Conservation (phyloP, 1,284 basidiomycete species). For the Bjerkandera adusta region DNA sequence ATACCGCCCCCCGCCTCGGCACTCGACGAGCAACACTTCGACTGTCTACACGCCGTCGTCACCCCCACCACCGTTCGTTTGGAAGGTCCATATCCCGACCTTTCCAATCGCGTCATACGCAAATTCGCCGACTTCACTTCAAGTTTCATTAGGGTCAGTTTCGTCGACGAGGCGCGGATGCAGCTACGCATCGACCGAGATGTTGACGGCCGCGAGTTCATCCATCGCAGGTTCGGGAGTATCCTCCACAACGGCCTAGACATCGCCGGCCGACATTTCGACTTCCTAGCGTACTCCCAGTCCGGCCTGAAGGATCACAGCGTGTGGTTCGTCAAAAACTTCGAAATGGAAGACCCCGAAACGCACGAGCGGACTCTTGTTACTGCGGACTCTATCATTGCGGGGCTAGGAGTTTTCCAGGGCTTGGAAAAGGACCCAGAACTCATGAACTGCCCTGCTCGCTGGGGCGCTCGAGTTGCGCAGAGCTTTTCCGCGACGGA, state of each 20-base stretch:
- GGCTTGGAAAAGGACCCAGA: conserved; percentile 21
- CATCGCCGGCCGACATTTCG: conserved; percentile 63
- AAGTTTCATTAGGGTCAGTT: conserved; percentile 74
- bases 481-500: conserved; percentile 81
- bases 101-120: conserved; percentile 63
- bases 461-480: conserved; percentile 74
- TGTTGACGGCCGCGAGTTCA: conserved; percentile 36
- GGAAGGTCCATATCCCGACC: conserved; percentile 65
- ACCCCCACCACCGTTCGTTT: conserved; percentile 65
- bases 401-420: conserved; percentile 57
- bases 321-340: conserved; percentile 71
- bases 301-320: conserved; percentile 67
- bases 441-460: conserved; percentile 60
- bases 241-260: conserved; percentile 59
- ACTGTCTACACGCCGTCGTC: conserved; percentile 60
- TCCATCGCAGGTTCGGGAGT: conserved; percentile 57
- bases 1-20: not conserved
- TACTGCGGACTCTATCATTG: conserved; percentile 53
- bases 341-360: conserved; percentile 27
- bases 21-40: conserved; percentile 26
- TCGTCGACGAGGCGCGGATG: conserved; percentile 70
- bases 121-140: conserved; percentile 50
- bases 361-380: conserved; percentile 25
- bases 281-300: conserved; percentile 74
- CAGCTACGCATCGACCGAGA: conserved; percentile 55